Evolutionary conservation across 495 filamentous ascomycete genomes (phyloP).

Genomic region (Penicillium odoratum): DNA sequence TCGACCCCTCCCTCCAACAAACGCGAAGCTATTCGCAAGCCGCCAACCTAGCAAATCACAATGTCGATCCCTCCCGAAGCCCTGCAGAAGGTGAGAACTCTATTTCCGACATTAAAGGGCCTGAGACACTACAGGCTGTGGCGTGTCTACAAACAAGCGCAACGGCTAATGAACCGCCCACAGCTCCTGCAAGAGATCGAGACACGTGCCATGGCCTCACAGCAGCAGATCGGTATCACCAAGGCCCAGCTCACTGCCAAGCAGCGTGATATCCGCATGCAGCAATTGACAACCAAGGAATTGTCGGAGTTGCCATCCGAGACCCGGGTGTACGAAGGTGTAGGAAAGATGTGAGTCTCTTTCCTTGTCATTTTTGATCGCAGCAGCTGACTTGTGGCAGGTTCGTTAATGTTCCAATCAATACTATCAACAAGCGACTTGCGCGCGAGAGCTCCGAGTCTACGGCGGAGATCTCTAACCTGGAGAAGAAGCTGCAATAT

Average conservation of each 20-base stretch:
- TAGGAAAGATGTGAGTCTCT: constrained; percentile 85
- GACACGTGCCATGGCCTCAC: constrained; percentile 77
- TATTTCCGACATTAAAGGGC: not conserved
- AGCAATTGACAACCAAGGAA: constrained; percentile 85
- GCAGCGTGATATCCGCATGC: constrained; percentile 83
- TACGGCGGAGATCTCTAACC: constrained; percentile 70
- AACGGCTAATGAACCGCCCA: constrained; percentile 12
- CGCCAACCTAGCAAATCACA: constrained; percentile 21
- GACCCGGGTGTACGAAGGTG: constrained; percentile 88
- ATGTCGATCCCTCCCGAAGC: constrained; percentile 98
- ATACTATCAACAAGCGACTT: constrained; percentile 72
- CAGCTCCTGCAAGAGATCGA: constrained; percentile 95
- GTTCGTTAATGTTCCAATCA: constrained; percentile 80
- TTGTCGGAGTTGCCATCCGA: constrained; percentile 71
- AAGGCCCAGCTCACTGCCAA: constrained; percentile 82
- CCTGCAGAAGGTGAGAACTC: constrained; percentile 73
- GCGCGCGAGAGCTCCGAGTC: constrained; percentile 72
- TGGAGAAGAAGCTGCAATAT: constrained; percentile 91
- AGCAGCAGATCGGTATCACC: constrained; percentile 89
- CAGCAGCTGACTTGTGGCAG: constrained; percentile 41
- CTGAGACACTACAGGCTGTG: not conserved
- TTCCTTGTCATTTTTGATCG: not conserved
- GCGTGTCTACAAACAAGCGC: not conserved
- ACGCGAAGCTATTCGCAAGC: constrained; percentile 6
- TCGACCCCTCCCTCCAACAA: constrained; percentile 5